A percentile compares a stretch with the other conserved stretches of the same genome.
These are phyloP conservation scores for Arthrobotrys pseudoclavata DNA, from an alignment of 2,329 filamentous ascomycete genomes.

Conservation along the genomic window DNA sequence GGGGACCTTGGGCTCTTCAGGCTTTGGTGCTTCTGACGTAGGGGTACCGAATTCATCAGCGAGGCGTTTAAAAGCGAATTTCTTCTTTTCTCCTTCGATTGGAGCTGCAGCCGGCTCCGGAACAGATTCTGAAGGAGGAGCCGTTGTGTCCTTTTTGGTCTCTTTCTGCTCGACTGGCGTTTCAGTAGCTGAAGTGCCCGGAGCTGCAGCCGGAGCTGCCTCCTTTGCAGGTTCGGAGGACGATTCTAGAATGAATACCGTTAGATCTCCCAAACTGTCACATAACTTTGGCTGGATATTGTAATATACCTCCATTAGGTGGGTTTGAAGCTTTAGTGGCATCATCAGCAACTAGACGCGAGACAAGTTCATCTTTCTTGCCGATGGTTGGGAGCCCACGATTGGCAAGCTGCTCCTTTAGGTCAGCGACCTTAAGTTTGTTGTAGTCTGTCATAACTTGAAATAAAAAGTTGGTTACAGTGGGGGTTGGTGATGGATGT, in stretches of 20 bases:
- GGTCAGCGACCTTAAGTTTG: slow-evolving; percentile 84
- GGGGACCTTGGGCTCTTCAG: slow-evolving; percentile 16
- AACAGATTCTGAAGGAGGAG: slow-evolving; percentile 2
- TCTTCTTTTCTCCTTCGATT: slow-evolving; percentile 54
- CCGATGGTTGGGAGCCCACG: slow-evolving; percentile 79
- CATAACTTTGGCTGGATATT: background rate
- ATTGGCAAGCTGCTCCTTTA: slow-evolving; percentile 83
- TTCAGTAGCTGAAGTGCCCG: slow-evolving; percentile 5
- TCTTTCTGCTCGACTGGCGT: slow-evolving; percentile 60
- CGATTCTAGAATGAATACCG: slow-evolving; percentile 1
- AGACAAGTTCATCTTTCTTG: slow-evolving; percentile 86
- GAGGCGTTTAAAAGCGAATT: slow-evolving; percentile 58
- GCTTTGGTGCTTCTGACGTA: slow-evolving; percentile 23
- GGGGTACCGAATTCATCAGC: slow-evolving; percentile 55
- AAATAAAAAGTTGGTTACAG: background rate
- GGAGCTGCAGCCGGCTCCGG: slow-evolving; percentile 12
- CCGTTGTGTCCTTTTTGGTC: background rate
- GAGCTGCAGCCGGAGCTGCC: slow-evolving; percentile 5
- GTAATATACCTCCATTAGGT: slow-evolving; percentile 44
- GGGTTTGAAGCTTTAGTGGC: slow-evolving; percentile 35
- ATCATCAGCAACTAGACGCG: slow-evolving; percentile 71
- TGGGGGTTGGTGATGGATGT: slow-evolving; percentile 2
- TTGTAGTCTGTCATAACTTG: slow-evolving; percentile 77
- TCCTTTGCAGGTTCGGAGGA: slow-evolving; percentile 27
- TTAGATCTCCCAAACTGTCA: slow-evolving; percentile 13